These are phyloP conservation scores for Canariomyces notabilis DNA, from an alignment of 2,329 filamentous ascomycete species.

Conservation along the genomic window DNA sequence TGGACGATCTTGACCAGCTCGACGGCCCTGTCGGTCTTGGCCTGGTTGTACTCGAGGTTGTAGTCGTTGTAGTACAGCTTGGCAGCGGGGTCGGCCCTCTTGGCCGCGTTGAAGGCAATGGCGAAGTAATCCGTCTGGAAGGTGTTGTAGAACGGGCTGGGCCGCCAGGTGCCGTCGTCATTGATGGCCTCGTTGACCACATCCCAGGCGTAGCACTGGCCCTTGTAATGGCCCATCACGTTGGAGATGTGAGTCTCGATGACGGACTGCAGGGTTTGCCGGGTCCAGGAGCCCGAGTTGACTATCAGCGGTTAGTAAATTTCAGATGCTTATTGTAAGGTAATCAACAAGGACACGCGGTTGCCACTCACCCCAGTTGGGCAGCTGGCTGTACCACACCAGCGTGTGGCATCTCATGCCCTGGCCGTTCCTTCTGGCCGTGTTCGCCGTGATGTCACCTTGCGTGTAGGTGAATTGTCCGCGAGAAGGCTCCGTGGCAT, in stretches of 20 bases:
- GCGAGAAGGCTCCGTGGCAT: slow-evolving; percentile 53
- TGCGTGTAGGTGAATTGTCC: slow-evolving; percentile 53
- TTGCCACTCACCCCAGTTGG: slow-evolving; percentile 42
- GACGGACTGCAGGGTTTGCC: slow-evolving; percentile 46
- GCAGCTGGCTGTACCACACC: slow-evolving; percentile 49
- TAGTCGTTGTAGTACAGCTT: slow-evolving; percentile 57
- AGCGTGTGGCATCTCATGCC: slow-evolving; percentile 59
- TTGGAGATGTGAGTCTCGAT: slow-evolving; percentile 57
- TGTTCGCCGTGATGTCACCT: slow-evolving; percentile 49
- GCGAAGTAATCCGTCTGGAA: slow-evolving; percentile 54
- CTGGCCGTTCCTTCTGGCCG: slow-evolving; percentile 45
- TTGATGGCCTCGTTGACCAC: slow-evolving; percentile 60
- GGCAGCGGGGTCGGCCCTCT: slow-evolving; percentile 47
- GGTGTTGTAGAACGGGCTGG: slow-evolving; percentile 49
- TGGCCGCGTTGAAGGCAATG: slow-evolving; percentile 52
- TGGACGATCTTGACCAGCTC: slow-evolving; percentile 43
- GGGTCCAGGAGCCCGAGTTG: slow-evolving; percentile 47
- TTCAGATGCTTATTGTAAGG: not conserved
- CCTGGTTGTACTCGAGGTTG: slow-evolving; percentile 51
- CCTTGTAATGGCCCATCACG: slow-evolving; percentile 53
- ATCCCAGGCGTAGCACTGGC: slow-evolving; percentile 59
- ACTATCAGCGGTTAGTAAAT: slow-evolving; percentile 13
- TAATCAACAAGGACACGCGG: not conserved
- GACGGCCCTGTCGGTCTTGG: slow-evolving; percentile 42
- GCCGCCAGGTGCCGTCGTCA: slow-evolving; percentile 51